These are phyloP conservation scores for Apiotrichum sp. DNA, from an alignment of 1,284 basidiomycete species.

Conservation along the genomic window DNA sequence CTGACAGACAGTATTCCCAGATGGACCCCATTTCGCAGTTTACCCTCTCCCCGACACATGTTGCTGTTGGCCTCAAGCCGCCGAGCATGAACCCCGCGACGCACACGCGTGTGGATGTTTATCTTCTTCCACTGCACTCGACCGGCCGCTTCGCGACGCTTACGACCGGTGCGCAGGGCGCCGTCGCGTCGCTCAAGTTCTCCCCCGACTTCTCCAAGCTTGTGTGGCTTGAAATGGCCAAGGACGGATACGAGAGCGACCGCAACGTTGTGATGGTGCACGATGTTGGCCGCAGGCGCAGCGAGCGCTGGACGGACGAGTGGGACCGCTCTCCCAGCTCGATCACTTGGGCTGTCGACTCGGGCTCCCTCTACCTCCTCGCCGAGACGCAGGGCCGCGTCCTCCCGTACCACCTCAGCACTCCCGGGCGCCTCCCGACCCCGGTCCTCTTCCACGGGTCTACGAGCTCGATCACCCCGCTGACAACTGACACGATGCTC, in stretches of 20 bases:
- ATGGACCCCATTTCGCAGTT: constrained; percentile 69
- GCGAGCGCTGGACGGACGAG: constrained; percentile 52
- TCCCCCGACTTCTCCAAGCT: constrained; percentile 61
- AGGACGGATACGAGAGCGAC: constrained; percentile 77
- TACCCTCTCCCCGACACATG: constrained; percentile 56
- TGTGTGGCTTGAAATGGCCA: constrained; percentile 76
- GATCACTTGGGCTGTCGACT: constrained; percentile 66
- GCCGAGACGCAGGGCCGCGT: constrained; percentile 62
- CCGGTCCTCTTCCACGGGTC: constrained; percentile 37
- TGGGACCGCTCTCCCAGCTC: constrained; percentile 75
- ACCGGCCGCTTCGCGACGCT: constrained; percentile 43
- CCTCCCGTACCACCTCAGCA: constrained; percentile 41
- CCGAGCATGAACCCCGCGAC: constrained; percentile 61
- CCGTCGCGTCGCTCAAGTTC: constrained; percentile 64
- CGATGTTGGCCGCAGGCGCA: constrained; percentile 47
- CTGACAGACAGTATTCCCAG: constrained; percentile 17
- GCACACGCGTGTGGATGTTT: constrained; percentile 50
- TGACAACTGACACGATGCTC: too few species aligned
- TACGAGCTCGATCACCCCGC: constrained; percentile 12
- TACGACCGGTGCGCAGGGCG: constrained; percentile 76
- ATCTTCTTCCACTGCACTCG: constrained; percentile 38
- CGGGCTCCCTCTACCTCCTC: constrained; percentile 64
- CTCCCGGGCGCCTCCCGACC: constrained; percentile 33
- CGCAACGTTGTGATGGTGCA: constrained; percentile 64
- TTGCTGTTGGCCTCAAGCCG: constrained; percentile 79